phyloP scores from a whole-genome alignment of 352 stramenopile species.

The Phytophthora sp. region DNA sequence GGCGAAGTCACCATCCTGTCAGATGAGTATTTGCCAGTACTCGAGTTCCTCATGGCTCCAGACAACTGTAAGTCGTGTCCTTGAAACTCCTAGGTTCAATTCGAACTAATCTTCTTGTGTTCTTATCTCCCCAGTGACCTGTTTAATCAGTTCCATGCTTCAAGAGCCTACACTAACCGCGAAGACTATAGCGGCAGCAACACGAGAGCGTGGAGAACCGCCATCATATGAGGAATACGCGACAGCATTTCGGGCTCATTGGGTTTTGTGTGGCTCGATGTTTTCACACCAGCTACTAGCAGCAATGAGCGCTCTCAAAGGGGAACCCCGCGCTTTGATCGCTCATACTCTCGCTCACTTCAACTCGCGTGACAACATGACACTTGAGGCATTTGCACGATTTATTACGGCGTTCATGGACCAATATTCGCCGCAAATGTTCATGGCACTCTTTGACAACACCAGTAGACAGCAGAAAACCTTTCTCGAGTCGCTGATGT shows the following conservation, averaged over 20 bases:
- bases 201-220: slow-evolving; percentile 41
- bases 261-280: slow-evolving; percentile 61
- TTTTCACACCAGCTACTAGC: slow-evolving; percentile 71
- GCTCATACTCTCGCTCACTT: slow-evolving; percentile 46
- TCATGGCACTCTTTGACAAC: slow-evolving; percentile 58
- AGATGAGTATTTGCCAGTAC: slow-evolving; percentile 62
- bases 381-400: slow-evolving; percentile 59
- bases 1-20: slow-evolving; percentile 54
- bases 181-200: slow-evolving; percentile 26
- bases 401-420: slow-evolving; percentile 77
- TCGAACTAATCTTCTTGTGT: slow-evolving; percentile 6
- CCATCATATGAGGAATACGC: slow-evolving; percentile 70
- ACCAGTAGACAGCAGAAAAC: slow-evolving; percentile 33
- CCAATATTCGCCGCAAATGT: slow-evolving; percentile 60
- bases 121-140: slow-evolving; percentile 36
- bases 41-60: slow-evolving; percentile 66
- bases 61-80: slow-evolving; percentile 53
- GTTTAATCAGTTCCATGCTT: slow-evolving; percentile 55
- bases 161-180: slow-evolving; percentile 44
- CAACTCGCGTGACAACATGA: slow-evolving; percentile 68
- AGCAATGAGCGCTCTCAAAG: slow-evolving; percentile 57
- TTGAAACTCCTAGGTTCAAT: not conserved
- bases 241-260: slow-evolving; percentile 64
- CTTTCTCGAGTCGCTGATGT: slow-evolving; percentile 62
- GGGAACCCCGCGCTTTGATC: slow-evolving; percentile 31